Conservation (phyloP, 1,284 basidiomycete species). For the Ceratobasidium theobromae region DNA sequence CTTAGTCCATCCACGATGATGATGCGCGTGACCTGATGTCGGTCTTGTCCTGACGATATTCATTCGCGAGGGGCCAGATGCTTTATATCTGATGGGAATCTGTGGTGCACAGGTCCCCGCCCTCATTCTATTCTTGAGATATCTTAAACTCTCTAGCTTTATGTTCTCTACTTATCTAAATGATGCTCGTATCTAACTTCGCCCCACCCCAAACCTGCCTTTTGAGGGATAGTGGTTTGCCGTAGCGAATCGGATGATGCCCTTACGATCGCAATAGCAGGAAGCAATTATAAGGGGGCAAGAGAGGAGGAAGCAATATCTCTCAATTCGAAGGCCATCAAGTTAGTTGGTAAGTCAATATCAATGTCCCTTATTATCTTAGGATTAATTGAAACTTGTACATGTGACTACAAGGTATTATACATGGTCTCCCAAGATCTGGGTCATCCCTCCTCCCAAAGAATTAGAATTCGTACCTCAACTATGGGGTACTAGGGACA, state of each 20-base stretch:
- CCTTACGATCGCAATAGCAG: background rate
- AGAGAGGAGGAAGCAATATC: slow-evolving; percentile 22
- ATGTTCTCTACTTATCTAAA: no score
- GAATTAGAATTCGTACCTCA: slow-evolving; percentile 44
- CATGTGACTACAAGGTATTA: slow-evolving; percentile 14
- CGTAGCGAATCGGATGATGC: background rate
- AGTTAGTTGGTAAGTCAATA: slow-evolving; percentile 3
- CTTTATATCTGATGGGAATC: no score
- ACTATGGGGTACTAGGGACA: slow-evolving; percentile 45
- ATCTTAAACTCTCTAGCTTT: no score
- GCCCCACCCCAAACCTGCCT: no score
- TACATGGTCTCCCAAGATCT: slow-evolving; percentile 32
- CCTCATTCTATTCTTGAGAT: no score
- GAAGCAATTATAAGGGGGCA: background rate
- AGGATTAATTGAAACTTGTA: background rate
- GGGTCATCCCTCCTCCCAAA: slow-evolving; percentile 17
- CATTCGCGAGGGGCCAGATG: no score
- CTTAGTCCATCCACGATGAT: no score
- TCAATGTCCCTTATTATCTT: background rate
- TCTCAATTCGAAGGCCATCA: slow-evolving; percentile 21
- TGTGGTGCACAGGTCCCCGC: background rate
- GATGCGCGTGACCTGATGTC: background rate
- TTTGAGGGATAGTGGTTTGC: no score
- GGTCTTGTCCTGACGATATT: background rate
- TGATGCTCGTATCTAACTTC: no score